Conservation (phyloP, 169 alveolate genomes). For the Babesia ovata region DNA sequence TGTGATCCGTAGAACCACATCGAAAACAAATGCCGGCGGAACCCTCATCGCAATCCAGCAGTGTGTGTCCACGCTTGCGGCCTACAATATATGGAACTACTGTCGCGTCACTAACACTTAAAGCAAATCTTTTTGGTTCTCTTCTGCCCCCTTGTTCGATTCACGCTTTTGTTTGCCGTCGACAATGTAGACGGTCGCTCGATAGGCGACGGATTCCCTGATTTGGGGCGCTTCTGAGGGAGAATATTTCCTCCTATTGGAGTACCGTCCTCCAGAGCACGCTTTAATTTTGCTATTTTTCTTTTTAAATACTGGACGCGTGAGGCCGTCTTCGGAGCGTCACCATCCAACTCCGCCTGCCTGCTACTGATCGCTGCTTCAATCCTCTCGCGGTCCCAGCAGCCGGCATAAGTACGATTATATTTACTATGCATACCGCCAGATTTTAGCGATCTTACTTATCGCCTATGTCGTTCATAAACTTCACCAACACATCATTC, state of each 20-base stretch:
- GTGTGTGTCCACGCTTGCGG: conserved; percentile 61
- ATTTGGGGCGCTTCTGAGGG: conserved; percentile 25
- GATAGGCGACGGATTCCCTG: not conserved
- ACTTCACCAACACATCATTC: conserved; percentile 62
- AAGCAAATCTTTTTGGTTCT: conserved; percentile 41
- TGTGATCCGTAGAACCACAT: conserved; percentile 73
- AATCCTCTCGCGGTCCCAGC: conserved; percentile 55
- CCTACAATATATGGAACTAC: conserved; percentile 8
- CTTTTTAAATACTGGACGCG: conserved; percentile 33
- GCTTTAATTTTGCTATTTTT: conserved; percentile 31
- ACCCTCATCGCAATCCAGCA: conserved; percentile 46
- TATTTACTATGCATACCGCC: conserved; percentile 30
- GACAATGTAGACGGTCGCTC: not conserved
- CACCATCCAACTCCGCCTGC: conserved; percentile 49
- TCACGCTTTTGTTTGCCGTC: not conserved
- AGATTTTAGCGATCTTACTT: conserved; percentile 13
- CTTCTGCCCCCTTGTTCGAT: not conserved
- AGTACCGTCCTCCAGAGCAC: conserved; percentile 45
- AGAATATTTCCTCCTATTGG: conserved; percentile 47
- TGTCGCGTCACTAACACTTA: conserved; percentile 24
- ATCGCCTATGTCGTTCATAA: conserved; percentile 64
- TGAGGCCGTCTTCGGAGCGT: conserved; percentile 29
- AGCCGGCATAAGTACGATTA: conserved; percentile 39
- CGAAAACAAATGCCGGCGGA: conserved; percentile 58
- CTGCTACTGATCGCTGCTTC: conserved; percentile 26